These are phyloP conservation scores for Clonostachys sp. DNA, from an alignment of 2,329 filamentous ascomycete genomes.

Conservation along the genomic window DNA sequence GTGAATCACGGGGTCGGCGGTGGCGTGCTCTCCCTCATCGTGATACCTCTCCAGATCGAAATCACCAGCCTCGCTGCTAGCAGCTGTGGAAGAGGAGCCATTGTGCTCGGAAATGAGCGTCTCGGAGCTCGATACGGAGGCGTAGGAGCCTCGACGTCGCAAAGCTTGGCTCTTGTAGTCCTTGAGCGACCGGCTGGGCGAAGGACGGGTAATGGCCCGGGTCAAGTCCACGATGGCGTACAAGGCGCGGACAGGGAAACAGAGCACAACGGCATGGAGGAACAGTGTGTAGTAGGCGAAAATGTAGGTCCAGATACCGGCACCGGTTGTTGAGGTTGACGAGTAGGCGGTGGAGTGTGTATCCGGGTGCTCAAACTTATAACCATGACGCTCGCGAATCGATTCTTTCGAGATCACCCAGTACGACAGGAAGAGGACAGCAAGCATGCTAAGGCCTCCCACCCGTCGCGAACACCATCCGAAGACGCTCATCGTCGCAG, in stretches of 20 bases:
- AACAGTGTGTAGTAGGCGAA: slow-evolving; percentile 63
- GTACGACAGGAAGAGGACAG: slow-evolving; percentile 42
- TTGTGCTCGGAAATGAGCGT: slow-evolving; percentile 39
- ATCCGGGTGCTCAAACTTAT: slow-evolving; percentile 34
- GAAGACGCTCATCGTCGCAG: slow-evolving; percentile 42
- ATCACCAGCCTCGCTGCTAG: slow-evolving; percentile 47
- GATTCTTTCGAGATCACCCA: slow-evolving; percentile 50
- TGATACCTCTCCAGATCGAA: slow-evolving; percentile 33
- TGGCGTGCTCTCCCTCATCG: slow-evolving; percentile 30
- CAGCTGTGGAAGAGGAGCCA: slow-evolving; percentile 31
- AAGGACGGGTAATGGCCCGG: slow-evolving; percentile 30
- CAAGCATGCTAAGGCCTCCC: slow-evolving; percentile 50
- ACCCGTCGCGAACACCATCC: slow-evolving; percentile 48
- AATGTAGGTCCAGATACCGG: slow-evolving; percentile 43
- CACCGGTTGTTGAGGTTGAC: slow-evolving; percentile 26
- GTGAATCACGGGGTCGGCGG: slow-evolving; percentile 43
- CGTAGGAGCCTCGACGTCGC: slow-evolving; percentile 45
- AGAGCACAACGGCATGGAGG: slow-evolving; percentile 59
- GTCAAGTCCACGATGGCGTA: slow-evolving; percentile 50
- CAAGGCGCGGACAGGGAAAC: slow-evolving; percentile 59
- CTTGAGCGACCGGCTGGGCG: slow-evolving; percentile 33
- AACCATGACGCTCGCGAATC: slow-evolving; percentile 33
- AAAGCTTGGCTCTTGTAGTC: slow-evolving; percentile 38
- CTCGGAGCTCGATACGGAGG: slow-evolving; percentile 52
- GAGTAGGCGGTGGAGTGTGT: slow-evolving; percentile 21